These are phyloP conservation scores for Thraustochytrium sp. DNA, from an alignment of 352 stramenopile species.

Conservation along the genomic window DNA sequence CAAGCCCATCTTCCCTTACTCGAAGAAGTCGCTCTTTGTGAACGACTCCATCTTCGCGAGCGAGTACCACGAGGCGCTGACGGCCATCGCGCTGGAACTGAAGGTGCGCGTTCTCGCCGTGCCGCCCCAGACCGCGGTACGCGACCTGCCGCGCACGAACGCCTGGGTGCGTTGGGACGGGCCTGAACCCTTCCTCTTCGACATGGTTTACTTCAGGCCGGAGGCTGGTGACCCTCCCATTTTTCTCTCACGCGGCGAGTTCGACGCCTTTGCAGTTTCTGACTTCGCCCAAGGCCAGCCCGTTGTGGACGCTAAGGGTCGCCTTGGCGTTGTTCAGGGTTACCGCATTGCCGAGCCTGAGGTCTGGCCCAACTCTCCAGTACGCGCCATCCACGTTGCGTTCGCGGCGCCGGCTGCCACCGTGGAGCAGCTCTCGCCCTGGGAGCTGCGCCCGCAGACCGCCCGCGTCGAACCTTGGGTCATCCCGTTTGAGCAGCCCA, in stretches of 20 bases:
- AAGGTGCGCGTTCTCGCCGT: neutral
- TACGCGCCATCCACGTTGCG: neutral
- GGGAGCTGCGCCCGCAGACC: neutral
- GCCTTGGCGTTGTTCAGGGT: neutral
- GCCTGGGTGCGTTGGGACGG: neutral
- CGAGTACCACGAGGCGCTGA: neutral
- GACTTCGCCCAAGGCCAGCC: neutral
- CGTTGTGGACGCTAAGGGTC: neutral
- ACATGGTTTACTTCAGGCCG: constrained; percentile 4
- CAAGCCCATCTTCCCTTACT: constrained; percentile 2
- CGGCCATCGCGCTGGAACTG: neutral
- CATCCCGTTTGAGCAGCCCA: neutral
- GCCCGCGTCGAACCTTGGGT: neutral
- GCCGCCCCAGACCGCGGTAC: neutral
- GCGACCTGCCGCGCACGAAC: constrained; percentile 9
- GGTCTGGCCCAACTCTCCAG: neutral
- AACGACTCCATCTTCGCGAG: constrained; percentile 7
- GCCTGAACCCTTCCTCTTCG: neutral
- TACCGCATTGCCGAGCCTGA: neutral
- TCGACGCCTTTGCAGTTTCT: neutral
- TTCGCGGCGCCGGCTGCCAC: neutral
- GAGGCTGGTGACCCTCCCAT: neutral
- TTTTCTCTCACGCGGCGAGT: neutral
- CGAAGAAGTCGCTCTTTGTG: constrained; percentile 14
- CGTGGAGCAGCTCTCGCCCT: neutral